Percentiles rank a stretch among this genome's conserved stretches.
These are phyloP conservation scores for Populus ilicifolia DNA, from an alignment of 345 rosid species.

Conservation along the genomic window DNA sequence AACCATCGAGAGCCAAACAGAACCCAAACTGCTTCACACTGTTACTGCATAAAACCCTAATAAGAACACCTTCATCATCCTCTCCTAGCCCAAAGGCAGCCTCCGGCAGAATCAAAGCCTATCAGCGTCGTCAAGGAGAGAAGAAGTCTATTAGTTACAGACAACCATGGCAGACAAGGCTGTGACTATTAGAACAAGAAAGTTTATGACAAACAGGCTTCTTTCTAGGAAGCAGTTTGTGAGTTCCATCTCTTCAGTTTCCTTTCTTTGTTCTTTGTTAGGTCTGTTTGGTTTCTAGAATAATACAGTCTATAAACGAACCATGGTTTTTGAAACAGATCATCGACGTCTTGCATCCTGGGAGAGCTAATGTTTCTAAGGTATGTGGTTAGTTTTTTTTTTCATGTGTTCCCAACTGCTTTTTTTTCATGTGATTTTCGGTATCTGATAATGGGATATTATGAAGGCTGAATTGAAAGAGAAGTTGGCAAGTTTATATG, in stretches of 20 bases:
- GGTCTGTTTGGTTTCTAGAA: neutral
- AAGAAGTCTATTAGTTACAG: neutral
- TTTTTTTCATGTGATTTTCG: neutral
- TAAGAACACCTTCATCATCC: too few species aligned
- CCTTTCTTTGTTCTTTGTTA: neutral
- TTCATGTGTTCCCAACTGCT: neutral
- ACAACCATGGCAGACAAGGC: constrained; percentile 50
- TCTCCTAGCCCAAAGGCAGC: neutral
- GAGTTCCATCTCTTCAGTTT: neutral
- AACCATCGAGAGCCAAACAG: neutral
- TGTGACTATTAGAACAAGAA: constrained; percentile 44
- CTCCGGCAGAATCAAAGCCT: neutral
- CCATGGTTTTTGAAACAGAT: constrained; percentile 34
- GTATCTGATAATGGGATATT: neutral
- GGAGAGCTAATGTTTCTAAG: constrained; percentile 89
- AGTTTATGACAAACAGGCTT: constrained; percentile 56
- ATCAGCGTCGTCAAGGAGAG: neutral
- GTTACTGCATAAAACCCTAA: neutral
- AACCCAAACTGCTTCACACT: neutral
- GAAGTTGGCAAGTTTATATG: constrained; percentile 69
- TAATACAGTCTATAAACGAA: neutral
- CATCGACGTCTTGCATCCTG: constrained; percentile 93
- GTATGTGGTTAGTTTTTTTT: constrained; percentile 21
- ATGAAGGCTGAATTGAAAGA: constrained; percentile 75
- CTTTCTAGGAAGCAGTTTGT: constrained; percentile 56